Evolutionary conservation across 805 yeast genomes (phyloP), one percentile per base, ranked within the genome.

Genomic region (Grigorovia yakushimaensis): DNA sequence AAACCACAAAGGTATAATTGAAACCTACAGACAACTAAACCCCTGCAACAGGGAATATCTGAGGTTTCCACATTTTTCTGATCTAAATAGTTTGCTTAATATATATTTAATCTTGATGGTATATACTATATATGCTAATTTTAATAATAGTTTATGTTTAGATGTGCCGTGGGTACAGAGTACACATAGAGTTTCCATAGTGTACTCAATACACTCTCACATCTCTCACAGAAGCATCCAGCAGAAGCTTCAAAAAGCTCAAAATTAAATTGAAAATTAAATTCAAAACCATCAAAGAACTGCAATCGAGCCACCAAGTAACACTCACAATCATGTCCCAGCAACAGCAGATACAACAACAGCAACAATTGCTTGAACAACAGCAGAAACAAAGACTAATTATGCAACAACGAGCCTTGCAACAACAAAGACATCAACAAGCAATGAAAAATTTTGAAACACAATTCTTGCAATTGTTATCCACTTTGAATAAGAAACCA

Each of bases 391-490:
- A 54, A 42, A 60, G 61, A 51, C 50, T 67, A 61, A 69, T 36
- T 66, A 67, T 54, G 21, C 68, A 58, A 47, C 65, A 57, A 30
- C 51, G 52, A 30, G 53, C 54, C 2, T 30, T 55, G 13, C 63
- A 53, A 38, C 65, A 56, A 48, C 60, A 55, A 45, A 58, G 54
- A 49, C 64, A 69, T 41, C 75, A 71, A 53, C 73, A 68, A 44
- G 72, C 73, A 38, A 51, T 67, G 53, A 61, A 70, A 22, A 68
- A 68, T 59, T 65, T 65, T 30, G 76, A 73, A 49, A 68, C 66
- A 40, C 61, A 71, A 42, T 66, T 73, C 27, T 67, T 66, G 49
- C 69, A 65, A 45, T 45, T 66, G 44, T 49, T 62, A 41, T 60
- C 56, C 52, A 58, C 65, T 17, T 47, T 65, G 33, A 61, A 65